Conservation (phyloP, 75 land plant species). For the Chamaecyparis obtusa region DNA sequence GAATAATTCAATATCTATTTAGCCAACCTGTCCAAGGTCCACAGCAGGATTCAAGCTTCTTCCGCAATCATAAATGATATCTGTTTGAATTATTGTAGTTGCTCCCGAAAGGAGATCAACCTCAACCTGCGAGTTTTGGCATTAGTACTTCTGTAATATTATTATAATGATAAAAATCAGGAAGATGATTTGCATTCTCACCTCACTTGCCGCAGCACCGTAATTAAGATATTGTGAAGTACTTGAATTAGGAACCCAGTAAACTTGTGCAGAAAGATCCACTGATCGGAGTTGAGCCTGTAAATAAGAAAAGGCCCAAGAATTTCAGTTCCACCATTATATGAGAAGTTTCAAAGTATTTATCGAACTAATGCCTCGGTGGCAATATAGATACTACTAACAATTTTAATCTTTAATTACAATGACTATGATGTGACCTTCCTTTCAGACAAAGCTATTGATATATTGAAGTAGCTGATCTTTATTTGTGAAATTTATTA, state of each 20-base stretch:
- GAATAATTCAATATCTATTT: background rate
- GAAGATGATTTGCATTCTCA: conserved; percentile 10
- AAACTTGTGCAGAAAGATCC: conserved; percentile 63
- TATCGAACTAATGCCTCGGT: background rate
- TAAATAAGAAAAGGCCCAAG: background rate
- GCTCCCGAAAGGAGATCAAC: conserved; percentile 80
- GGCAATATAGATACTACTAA: background rate
- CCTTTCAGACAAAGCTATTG: background rate
- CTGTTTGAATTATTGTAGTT: conserved; percentile 62
- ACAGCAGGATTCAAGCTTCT: conserved; percentile 94
- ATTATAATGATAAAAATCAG: background rate
- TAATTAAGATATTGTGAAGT: conserved; percentile 61
- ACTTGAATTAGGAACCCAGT: conserved; percentile 45
- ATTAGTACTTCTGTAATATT: background rate
- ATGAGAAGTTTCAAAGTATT: background rate
- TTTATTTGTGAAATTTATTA: background rate
- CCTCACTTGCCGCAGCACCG: conserved; percentile 92
- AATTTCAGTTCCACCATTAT: background rate
- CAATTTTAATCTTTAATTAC: background rate
- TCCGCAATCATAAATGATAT: conserved; percentile 83
- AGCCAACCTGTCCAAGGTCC: conserved; percentile 87
- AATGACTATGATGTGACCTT: background rate
- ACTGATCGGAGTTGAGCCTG: conserved; percentile 50
- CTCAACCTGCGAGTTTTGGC: conserved; percentile 64
- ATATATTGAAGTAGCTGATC: background rate